Evolutionary conservation across 192 early-diverging fungal species (phyloP).

Genomic region (Piromyces sp.): DNA sequence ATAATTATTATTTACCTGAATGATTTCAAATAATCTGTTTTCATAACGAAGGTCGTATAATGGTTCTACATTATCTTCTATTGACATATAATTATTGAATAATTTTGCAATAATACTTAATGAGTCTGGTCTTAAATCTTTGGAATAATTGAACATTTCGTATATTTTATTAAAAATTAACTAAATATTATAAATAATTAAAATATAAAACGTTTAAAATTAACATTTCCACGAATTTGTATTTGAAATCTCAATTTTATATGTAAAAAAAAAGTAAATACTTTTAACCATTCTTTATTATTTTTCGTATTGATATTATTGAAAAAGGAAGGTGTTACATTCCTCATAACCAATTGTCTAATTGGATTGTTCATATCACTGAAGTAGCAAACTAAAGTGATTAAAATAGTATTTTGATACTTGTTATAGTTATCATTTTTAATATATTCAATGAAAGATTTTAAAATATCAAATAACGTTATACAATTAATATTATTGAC

Average conservation of each 20-base stretch:
- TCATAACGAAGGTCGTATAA: not conserved
- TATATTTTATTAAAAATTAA: not conserved
- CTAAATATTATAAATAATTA: not conserved
- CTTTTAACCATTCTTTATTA: not conserved
- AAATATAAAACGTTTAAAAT: no score
- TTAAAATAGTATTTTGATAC: not conserved
- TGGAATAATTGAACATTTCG: not conserved
- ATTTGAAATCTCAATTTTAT: no score
- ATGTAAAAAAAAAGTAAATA: not conserved
- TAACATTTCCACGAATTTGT: no score
- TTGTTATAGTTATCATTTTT: not conserved
- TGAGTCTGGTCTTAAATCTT: not conserved
- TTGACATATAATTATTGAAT: not conserved
- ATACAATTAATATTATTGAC: not conserved
- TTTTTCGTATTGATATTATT: not conserved
- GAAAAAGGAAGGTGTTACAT: not conserved
- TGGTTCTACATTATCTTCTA: not conserved
- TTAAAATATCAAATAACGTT: not conserved
- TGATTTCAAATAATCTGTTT: not conserved
- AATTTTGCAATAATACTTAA: not conserved
- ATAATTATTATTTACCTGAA: not conserved
- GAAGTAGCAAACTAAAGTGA: not conserved
- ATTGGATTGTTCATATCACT: not conserved
- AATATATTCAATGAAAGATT: not conserved
- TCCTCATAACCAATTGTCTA: not conserved